Base-by-base conservation (phyloP, 805 yeast genomes). In the Wickerhamiella spandovensis region DNA sequence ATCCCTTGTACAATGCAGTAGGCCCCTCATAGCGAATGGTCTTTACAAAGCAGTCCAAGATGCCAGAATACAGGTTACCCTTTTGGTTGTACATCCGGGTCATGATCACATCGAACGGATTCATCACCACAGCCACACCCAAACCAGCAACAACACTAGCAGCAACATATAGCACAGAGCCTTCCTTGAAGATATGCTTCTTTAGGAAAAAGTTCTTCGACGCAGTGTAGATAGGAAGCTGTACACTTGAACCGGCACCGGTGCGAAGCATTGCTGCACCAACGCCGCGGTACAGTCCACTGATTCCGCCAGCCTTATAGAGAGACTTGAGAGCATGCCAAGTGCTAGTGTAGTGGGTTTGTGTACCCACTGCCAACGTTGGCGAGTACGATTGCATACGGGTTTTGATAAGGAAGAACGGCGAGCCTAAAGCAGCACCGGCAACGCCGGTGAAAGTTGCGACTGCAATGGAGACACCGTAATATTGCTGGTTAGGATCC, bases 51-150 rank as follows among this genome's bases (percentile, higher is more conserved):
- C 98, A 92, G 67, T 92, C 98, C 22, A 88, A 57, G 1, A 95
- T 94, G 9, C 95, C 95, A 48, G 71, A 74, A 68, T 92, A 92
- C 48, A 84, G 75, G 61, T 84, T 75, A 46, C 95, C 95, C 67
- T 82, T 84, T 66, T 92, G 97, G 67, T 92, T 92, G 69, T 90
- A 92, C 65, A 92, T 82, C 70, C 98, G 78, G 1, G 98, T 92
- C 68, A 92, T 72, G 48, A 92, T 76, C 44, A 92, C 97, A 67
- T 92, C 98, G 78, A 95, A 88, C 15, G 98, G 97, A 65, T 89
- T 92, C 97, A 92, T 90, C 30, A 86, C 95, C 20, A 89, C 72
- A 48, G 94, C 89, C 30, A 92, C 97, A 58, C 95, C 96, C 41
- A 88, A 64, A 44, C 98, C 98, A 7, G 96, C 81, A 55, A 75